Evolutionary conservation across 2,329 filamentous ascomycete genomes (phyloP), one percentile per base, ranked within the genome.

Genomic region (Alternaria sp.): DNA sequence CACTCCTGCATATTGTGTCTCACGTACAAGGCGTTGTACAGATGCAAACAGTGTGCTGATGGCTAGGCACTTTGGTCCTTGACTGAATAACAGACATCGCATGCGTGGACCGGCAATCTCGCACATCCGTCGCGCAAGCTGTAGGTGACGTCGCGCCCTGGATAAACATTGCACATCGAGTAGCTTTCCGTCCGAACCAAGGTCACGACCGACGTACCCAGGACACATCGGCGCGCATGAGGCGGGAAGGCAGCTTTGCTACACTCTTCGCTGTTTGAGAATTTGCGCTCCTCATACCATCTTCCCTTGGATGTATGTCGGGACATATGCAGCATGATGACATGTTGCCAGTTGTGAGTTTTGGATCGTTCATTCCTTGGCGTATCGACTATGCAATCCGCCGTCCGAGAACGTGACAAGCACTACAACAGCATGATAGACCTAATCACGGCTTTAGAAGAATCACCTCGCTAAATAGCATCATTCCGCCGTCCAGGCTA

Each of bases 401-500:
- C 22, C 24, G 14, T 32, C 14, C 46, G 20, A 36, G 14, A 26
- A 22, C 30, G 32, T 18, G 20, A 38, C 46, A 9, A 49, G 46
- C 20, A 38, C 20, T 14, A 38, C 20, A 18, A 49, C 12, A 49
- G 8, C 30, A 14, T 26, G 11, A 34, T 14, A 18, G 5, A 38
- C 26, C 9, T 26, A 16, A 14, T 24, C 18, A 16, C 18, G 7
- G 16, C 34, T 41, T 32, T 2, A 41, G 49, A 20, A 18, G 5
- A 24, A 5, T 5, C 12, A 18, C 16, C 46, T 32, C 20, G 32
- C 22, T 36, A 1, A 22, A 57, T 49, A 8, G 22, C 24, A 55
- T 61, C 44, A 38, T 51, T 44, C 59, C 60, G 57, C 56, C n/a
- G 41, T 48, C 58, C 38, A 62, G 49, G 60, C 56, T 51, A 43